Conservation (phyloP, 2,329 filamentous ascomycete genomes). For the Trichoderma atrobrunneum region DNA sequence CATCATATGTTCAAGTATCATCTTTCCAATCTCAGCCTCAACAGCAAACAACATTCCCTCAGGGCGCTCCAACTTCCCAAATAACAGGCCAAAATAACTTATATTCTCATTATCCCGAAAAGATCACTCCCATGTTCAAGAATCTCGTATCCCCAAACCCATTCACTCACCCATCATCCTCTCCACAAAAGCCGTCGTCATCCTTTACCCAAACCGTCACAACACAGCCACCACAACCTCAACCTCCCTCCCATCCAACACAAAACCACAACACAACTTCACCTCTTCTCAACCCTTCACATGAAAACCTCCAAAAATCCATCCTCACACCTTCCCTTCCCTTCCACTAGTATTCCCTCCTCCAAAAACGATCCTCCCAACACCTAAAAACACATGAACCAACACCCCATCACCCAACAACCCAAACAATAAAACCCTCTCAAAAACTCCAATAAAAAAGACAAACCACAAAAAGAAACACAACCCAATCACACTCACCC, state of each 20-base stretch:
- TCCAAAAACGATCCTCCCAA: background rate
- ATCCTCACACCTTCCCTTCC: background rate
- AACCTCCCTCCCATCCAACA: background rate
- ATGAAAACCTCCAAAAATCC: background rate
- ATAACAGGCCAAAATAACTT: background rate
- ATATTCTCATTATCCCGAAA: background rate
- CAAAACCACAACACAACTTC: background rate
- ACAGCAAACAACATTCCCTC: background rate
- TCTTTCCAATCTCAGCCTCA: background rate
- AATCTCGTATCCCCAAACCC: background rate
- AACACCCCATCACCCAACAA: background rate
- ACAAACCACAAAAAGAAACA: background rate
- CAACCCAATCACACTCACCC: slow-evolving; percentile 17
- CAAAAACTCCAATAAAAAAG: background rate
- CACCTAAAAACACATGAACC: background rate
- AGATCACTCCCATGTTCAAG: background rate
- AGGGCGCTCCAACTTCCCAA: rapidly evolving
- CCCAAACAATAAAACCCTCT: background rate
- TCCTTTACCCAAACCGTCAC: background rate
- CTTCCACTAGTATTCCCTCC: background rate
- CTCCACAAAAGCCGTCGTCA: background rate
- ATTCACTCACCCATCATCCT: background rate
- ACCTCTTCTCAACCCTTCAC: background rate
- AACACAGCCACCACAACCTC: background rate
- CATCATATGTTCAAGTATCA: background rate